Conservation (phyloP, 352 stramenopile genomes). For the Pythium utonaiense region DNA sequence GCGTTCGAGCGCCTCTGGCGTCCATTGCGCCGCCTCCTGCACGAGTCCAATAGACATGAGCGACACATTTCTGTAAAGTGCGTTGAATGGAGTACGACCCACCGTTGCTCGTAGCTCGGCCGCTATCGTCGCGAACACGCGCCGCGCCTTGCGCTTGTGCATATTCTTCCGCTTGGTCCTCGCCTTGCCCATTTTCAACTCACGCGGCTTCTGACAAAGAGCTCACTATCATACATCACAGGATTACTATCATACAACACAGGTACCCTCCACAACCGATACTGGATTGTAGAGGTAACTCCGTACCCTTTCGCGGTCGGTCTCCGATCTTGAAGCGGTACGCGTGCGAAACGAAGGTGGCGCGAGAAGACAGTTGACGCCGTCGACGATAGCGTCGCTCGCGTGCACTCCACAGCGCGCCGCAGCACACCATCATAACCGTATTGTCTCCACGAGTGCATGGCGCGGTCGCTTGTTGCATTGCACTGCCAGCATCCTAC, state of each 20-base stretch:
- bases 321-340: slow-evolving; percentile 18
- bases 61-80: not conserved
- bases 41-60: not conserved
- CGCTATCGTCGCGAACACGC: slow-evolving; percentile 53
- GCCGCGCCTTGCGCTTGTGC: slow-evolving; percentile 68
- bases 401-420: not conserved
- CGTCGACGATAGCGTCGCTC: not conserved
- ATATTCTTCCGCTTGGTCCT: slow-evolving; percentile 75
- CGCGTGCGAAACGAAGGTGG: not conserved
- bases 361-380: not conserved
- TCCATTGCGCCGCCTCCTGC: slow-evolving; percentile 40
- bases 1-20: slow-evolving; percentile 39
- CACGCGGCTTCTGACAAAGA: not conserved
- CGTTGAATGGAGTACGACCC: not conserved
- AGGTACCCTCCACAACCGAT: slow-evolving; percentile 1
- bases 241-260: not conserved
- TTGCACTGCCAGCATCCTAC: not conserved
- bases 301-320: slow-evolving; percentile 18
- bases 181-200: slow-evolving; percentile 35
- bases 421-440: not conserved
- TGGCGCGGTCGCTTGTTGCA: not conserved
- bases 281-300: slow-evolving; percentile 1
- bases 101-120: slow-evolving; percentile 47
- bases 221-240: not conserved
- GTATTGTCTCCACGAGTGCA: not conserved